phyloP scores from a whole-genome alignment of 805 yeast species.

The Saturnispora besseyi region DNA sequence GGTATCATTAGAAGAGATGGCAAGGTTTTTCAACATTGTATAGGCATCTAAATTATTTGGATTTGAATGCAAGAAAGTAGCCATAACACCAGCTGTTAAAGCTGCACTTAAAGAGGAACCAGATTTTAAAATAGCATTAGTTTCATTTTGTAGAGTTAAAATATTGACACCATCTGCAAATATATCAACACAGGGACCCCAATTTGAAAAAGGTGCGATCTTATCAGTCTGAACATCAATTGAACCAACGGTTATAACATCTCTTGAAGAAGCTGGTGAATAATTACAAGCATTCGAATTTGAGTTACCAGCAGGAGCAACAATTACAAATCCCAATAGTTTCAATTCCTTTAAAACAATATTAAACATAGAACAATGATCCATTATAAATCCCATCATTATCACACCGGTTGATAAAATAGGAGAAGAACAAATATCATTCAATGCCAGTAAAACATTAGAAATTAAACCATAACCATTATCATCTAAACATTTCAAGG shows the following conservation, averaged over 20 bases:
- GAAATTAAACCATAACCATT: conserved; percentile 30
- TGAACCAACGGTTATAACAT: conserved; percentile 35
- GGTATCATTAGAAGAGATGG: no score
- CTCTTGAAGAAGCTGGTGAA: conserved; percentile 38
- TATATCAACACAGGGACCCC: conserved; percentile 46
- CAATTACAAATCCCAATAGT: conserved; percentile 35
- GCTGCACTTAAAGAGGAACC: conserved; percentile 47
- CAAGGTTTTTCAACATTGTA: no score
- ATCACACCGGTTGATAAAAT: conserved; percentile 22
- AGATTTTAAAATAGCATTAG: conserved; percentile 25
- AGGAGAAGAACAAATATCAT: not conserved
- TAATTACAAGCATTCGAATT: conserved; percentile 34
- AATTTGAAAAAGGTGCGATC: conserved; percentile 34
- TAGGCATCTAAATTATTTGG: conserved; percentile 17
- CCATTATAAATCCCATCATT: conserved; percentile 31
- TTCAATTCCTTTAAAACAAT: conserved; percentile 35
- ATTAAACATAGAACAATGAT: conserved; percentile 33
- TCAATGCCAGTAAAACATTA: conserved; percentile 28
- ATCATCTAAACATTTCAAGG: conserved; percentile 34
- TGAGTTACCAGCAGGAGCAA: conserved; percentile 45
- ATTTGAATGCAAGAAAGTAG: conserved; percentile 36
- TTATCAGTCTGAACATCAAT: conserved; percentile 28
- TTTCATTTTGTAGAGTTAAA: conserved; percentile 30
- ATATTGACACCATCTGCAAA: conserved; percentile 43
- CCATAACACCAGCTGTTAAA: conserved; percentile 36